A percentile compares a stretch with the other conserved stretches of the same genome.
phyloP scores from a whole-genome alignment of 2,329 filamentous ascomycete genomes.

The Diaporthe longicolla region DNA sequence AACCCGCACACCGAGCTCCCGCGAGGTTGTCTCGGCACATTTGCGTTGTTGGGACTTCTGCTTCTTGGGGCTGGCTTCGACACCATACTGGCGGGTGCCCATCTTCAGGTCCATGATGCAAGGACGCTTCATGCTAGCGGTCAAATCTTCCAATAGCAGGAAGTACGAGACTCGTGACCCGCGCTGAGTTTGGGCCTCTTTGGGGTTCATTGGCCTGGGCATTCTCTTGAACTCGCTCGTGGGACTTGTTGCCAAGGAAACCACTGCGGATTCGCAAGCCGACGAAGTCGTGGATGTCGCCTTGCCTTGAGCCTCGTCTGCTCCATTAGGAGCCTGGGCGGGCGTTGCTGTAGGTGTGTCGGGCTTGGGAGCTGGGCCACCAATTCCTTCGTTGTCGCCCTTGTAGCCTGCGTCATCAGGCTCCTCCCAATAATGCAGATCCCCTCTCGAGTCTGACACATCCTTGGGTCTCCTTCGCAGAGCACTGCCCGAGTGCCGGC shows the following conservation, averaged over 20 bases:
- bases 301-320: conserved; percentile 39
- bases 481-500: conserved; percentile 90
- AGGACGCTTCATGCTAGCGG: conserved; percentile 94
- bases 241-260: conserved; percentile 56
- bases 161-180: conserved; percentile 89
- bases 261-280: conserved; percentile 52
- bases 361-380: conserved; percentile 37
- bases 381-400: conserved; percentile 70
- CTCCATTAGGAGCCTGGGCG: conserved; percentile 36
- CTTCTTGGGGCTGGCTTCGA: conserved; percentile 93
- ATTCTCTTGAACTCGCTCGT: conserved; percentile 59
- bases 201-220: conserved; percentile 78
- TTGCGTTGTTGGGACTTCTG: conserved; percentile 93
- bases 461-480: conserved; percentile 81
- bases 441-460: conserved; percentile 78
- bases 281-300: conserved; percentile 46
- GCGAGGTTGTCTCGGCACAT: conserved; percentile 91
- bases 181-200: conserved; percentile 77
- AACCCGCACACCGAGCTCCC: conserved; percentile 90
- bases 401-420: conserved; percentile 87
- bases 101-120: conserved; percentile 99
- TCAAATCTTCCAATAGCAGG: conserved; percentile 92
- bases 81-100: conserved; percentile 96
- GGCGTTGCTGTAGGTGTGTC: conserved; percentile 35
- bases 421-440: conserved; percentile 91